Percentiles rank a stretch among this genome's conserved stretches.
phyloP scores from a whole-genome alignment of 805 yeast genomes.

The Yamadazyma endophytica region DNA sequence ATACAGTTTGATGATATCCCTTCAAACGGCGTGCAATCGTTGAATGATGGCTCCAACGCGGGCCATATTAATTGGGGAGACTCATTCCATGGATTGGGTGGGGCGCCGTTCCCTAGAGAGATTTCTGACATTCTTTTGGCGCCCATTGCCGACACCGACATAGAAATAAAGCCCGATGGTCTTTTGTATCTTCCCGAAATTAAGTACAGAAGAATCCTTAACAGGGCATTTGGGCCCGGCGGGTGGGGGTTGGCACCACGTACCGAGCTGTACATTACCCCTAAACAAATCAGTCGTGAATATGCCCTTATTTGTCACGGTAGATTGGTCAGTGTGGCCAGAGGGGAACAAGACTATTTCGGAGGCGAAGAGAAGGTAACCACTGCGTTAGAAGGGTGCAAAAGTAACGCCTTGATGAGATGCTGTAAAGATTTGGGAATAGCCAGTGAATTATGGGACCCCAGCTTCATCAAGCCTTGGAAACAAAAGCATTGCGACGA shows the following conservation, averaged over 20 bases:
- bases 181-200: slow-evolving; percentile 89
- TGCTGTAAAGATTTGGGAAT: slow-evolving; percentile 97
- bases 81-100: slow-evolving; percentile 83
- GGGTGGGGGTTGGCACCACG: slow-evolving; percentile 98
- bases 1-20: too few relatives aligned
- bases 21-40: too few relatives aligned
- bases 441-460: slow-evolving; percentile 98
- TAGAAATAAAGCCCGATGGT: slow-evolving; percentile 96
- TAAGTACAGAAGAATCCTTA: slow-evolving; percentile 85
- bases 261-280: slow-evolving; percentile 74
- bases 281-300: slow-evolving; percentile 77
- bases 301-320: slow-evolving; percentile 87
- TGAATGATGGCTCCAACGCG: too few relatives aligned
- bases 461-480: slow-evolving; percentile 67
- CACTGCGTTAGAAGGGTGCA: slow-evolving; percentile 96
- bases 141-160: slow-evolving; percentile 63
- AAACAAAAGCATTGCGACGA: slow-evolving; percentile 60
- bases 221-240: slow-evolving; percentile 95
- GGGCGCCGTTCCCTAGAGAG: slow-evolving; percentile 64
- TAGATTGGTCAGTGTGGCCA: slow-evolving; percentile 80
- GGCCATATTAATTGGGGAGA: slow-evolving; percentile 67
- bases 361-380: slow-evolving; percentile 77
- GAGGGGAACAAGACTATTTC: slow-evolving; percentile 95
- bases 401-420: slow-evolving; percentile 94
- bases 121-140: slow-evolving; percentile 58